Percentiles rank a stretch among this genome's conserved stretches.
phyloP scores from a whole-genome alignment of 169 alveolate genomes.

The Plasmodium adleri region DNA sequence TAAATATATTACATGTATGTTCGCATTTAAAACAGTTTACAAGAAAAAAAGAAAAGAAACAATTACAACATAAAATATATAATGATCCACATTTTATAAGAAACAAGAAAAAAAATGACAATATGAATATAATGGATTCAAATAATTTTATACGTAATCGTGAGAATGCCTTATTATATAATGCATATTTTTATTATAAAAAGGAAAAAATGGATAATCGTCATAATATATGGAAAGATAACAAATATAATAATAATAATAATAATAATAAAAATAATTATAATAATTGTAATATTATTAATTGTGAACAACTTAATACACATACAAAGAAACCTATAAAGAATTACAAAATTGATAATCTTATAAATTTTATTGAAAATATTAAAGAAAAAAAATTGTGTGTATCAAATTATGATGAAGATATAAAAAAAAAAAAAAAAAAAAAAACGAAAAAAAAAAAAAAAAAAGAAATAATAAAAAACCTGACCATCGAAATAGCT shows the following conservation, averaged over 20 bases:
- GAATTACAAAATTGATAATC: constrained; percentile 21
- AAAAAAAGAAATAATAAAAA: constrained; percentile 32
- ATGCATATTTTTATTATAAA: constrained; percentile 2
- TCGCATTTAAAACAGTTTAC: constrained; percentile 7
- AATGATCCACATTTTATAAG: background rate
- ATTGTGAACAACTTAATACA: background rate
- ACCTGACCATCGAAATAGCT: constrained; percentile 37
- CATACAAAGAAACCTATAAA: background rate
- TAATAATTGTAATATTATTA: background rate
- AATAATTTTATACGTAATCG: constrained; percentile 15
- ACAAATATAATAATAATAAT: too few species aligned
- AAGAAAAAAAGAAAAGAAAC: background rate
- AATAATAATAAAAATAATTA: background rate
- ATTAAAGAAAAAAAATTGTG: constrained; percentile 23
- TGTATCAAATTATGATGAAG: background rate
- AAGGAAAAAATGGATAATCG: background rate
- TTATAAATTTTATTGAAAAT: constrained; percentile 51
- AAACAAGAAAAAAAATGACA: background rate
- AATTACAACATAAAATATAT: background rate
- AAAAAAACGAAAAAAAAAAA: background rate
- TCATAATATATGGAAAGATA: background rate
- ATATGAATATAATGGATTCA: constrained; percentile 7
- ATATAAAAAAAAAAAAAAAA: background rate
- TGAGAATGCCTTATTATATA: constrained; percentile 40
- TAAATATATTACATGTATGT: constrained; percentile 42